phyloP scores from a whole-genome alignment of 345 rosid genomes.

The Aquilaria sinensis region DNA sequence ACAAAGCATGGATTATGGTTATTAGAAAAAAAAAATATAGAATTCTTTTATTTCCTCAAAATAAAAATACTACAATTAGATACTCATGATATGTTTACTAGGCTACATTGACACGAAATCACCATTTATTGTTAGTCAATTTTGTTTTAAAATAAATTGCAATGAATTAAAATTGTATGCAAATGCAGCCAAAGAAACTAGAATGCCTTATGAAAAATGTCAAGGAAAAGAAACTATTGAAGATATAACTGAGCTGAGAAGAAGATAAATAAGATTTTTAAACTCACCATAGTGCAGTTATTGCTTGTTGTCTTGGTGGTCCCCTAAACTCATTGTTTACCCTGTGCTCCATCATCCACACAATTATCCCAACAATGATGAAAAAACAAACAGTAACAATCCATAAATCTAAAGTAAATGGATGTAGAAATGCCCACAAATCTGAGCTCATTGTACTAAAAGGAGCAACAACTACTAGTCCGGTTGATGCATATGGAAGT shows the following conservation, averaged over 20 bases:
- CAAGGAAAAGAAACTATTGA: too few species aligned
- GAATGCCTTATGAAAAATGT: too few species aligned
- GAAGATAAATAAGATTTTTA: too few species aligned
- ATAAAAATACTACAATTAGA: too few species aligned
- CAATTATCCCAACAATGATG: constrained; percentile 49
- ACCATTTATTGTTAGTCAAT: too few species aligned
- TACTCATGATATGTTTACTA: too few species aligned
- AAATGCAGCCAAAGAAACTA: too few species aligned
- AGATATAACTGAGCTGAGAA: too few species aligned
- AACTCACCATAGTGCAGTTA: constrained; percentile 58
- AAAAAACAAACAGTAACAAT: constrained; percentile 40
- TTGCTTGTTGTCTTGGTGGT: constrained; percentile 48
- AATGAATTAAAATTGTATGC: not conserved
- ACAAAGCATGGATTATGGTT: not conserved
- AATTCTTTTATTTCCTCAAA: too few species aligned
- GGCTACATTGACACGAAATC: too few species aligned
- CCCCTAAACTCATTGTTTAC: constrained; percentile 69
- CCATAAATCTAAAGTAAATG: constrained; percentile 65
- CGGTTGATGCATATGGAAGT: constrained; percentile 61
- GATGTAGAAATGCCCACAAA: constrained; percentile 74
- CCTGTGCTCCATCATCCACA: constrained; percentile 86
- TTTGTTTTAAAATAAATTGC: not conserved
- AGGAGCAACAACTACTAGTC: constrained; percentile 73
- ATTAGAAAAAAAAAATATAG: too few species aligned
- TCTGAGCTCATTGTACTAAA: constrained; percentile 20